A percentile compares a stretch with the other conserved stretches of the same genome.
These are phyloP conservation scores for Alternaria sp. DNA, from an alignment of 2,329 filamentous ascomycete species.

Conservation along the genomic window DNA sequence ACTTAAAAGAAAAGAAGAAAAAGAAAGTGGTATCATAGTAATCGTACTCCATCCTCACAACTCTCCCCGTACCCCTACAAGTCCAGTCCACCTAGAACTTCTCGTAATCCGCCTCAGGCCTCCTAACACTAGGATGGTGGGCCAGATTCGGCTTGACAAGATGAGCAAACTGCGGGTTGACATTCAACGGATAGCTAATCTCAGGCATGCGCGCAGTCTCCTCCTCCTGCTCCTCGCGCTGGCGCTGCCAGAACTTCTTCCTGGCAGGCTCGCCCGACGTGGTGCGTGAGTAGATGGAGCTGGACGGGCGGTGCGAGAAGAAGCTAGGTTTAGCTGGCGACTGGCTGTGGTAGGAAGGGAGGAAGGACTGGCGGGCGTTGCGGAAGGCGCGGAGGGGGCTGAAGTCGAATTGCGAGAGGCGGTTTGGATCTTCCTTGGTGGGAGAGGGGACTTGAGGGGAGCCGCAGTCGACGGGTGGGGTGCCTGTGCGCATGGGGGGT, in stretches of 20 bases:
- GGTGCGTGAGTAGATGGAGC: conserved; percentile 43
- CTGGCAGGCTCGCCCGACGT: conserved; percentile 37
- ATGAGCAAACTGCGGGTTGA: conserved; percentile 60
- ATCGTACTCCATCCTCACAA: conserved; percentile 1
- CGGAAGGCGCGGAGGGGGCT: conserved; percentile 46
- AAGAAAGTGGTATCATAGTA: conserved; percentile 44
- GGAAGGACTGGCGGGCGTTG: conserved; percentile 51
- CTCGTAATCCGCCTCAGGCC: conserved; percentile 37
- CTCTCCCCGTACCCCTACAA: neutral
- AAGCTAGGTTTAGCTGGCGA: conserved; percentile 36
- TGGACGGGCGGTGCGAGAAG: conserved; percentile 35
- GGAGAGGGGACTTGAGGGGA: conserved; percentile 29
- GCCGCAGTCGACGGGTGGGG: conserved; percentile 39
- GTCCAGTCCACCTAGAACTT: conserved; percentile 26
- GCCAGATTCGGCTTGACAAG: conserved; percentile 63
- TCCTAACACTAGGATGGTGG: conserved; percentile 56
- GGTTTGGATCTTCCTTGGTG: conserved; percentile 27
- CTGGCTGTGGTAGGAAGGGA: conserved; percentile 55
- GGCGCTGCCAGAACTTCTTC: conserved; percentile 41
- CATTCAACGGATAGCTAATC: conserved; percentile 63
- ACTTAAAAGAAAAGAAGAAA: conserved; percentile 10
- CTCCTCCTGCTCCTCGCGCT: conserved; percentile 41
- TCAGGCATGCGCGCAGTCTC: conserved; percentile 56
- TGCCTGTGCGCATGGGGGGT: conserved; percentile 36
- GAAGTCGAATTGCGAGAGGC: conserved; percentile 40